Percentiles rank a stretch among this genome's conserved stretches.
These are phyloP conservation scores for Aureobasidium sp. DNA, from an alignment of 2,329 filamentous ascomycete species.

Conservation along the genomic window DNA sequence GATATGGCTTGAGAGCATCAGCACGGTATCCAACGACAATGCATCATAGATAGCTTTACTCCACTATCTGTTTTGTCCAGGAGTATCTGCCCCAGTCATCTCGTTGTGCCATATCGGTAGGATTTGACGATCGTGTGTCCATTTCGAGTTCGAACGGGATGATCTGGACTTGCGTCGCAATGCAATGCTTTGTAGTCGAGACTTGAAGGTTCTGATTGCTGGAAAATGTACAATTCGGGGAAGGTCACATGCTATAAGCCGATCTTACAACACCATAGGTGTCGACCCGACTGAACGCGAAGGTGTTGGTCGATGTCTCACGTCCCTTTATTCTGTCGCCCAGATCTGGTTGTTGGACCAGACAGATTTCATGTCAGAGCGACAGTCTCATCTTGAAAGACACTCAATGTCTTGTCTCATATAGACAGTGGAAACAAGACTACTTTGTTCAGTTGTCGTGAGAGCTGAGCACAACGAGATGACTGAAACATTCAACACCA, in stretches of 20 bases:
- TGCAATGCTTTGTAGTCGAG: not conserved
- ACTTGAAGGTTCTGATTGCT: not conserved
- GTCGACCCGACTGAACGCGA: not conserved
- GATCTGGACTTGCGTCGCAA: not conserved
- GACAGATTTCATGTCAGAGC: not conserved
- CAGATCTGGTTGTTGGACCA: not conserved
- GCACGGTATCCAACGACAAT: not conserved
- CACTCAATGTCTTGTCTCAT: not conserved
- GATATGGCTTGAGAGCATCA: not conserved
- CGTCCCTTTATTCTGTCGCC: not conserved
- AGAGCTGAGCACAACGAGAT: not conserved
- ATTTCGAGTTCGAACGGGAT: not conserved
- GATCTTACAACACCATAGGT: too few species aligned
- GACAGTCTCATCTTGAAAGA: not conserved
- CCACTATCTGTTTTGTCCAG: not conserved
- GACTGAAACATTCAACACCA: not conserved
- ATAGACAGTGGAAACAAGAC: not conserved
- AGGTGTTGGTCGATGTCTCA: not conserved
- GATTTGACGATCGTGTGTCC: not conserved
- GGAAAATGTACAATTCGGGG: not conserved
- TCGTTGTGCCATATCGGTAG: not conserved
- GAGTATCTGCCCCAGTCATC: not conserved
- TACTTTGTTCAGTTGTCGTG: not conserved
- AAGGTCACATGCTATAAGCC: not conserved
- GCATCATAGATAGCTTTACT: not conserved